phyloP scores from a whole-genome alignment of 768 basidiomycete species.

The Terana coerulea region DNA sequence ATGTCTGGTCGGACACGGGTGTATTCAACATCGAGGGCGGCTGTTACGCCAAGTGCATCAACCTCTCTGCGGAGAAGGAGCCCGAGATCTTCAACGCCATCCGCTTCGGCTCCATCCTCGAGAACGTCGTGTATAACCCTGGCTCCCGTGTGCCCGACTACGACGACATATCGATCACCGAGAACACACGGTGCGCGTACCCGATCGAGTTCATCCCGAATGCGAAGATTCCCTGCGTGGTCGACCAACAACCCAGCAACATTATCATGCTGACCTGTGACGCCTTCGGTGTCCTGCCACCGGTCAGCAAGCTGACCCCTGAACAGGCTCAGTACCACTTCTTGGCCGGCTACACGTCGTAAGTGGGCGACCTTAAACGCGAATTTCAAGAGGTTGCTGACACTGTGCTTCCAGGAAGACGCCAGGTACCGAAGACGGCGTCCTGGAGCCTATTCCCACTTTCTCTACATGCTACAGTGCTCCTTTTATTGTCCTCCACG shows the following conservation, averaged over 20 bases:
- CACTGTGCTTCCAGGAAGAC: slow-evolving; percentile 69
- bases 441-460: slow-evolving; percentile 96
- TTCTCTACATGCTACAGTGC: slow-evolving; percentile 99
- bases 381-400: slow-evolving; percentile 13
- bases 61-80: slow-evolving; percentile 95
- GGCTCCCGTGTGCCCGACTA: slow-evolving; percentile 82
- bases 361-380: slow-evolving; percentile 26
- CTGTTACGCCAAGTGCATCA: slow-evolving; percentile 98
- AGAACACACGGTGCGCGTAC: slow-evolving; percentile 99
- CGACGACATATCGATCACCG: slow-evolving; percentile 94
- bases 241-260: slow-evolving; percentile 85
- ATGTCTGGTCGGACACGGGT: slow-evolving; percentile 98
- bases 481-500: slow-evolving; percentile 98
- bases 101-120: slow-evolving; percentile 92
- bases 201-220: slow-evolving; percentile 97
- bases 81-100: slow-evolving; percentile 97
- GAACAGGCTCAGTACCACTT: slow-evolving; percentile 98
- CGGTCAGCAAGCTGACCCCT: slow-evolving; percentile 86
- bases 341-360: slow-evolving; percentile 95
- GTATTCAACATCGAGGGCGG: slow-evolving; percentile 99
- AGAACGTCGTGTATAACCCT: slow-evolving; percentile 98
- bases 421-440: slow-evolving; percentile 97
- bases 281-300: slow-evolving; percentile 96
- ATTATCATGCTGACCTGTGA: slow-evolving; percentile 98
- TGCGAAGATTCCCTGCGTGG: slow-evolving; percentile 89